Percentiles rank a stretch among this genome's conserved stretches.
Conservation (phyloP, 2,329 filamentous ascomycete species). For the Neofusicoccum umdonicola region DNA sequence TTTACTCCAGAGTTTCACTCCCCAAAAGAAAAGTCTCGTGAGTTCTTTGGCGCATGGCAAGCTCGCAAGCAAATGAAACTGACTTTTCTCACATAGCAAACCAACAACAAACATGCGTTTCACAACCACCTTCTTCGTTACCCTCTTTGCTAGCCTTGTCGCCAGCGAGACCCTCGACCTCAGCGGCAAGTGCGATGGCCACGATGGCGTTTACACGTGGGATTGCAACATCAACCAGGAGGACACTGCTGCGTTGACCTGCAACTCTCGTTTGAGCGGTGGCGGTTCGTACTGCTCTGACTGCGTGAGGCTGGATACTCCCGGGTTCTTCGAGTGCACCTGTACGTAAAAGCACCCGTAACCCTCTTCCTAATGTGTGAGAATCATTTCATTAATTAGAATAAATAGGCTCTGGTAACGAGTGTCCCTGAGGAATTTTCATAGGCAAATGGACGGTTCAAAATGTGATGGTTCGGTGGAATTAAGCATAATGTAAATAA, state of each 20-base stretch:
- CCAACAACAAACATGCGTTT: not conserved
- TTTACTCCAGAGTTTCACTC: too few species aligned
- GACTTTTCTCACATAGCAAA: too few species aligned
- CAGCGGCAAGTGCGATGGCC: not conserved
- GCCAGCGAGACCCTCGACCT: not conserved
- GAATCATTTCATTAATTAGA: too few species aligned
- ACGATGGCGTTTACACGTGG: not conserved
- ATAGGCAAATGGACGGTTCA: too few species aligned
- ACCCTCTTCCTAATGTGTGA: too few species aligned
- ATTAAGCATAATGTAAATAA: too few species aligned
- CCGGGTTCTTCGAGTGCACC: not conserved
- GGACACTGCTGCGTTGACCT: not conserved
- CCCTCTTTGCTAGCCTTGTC: not conserved
- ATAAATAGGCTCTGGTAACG: too few species aligned
- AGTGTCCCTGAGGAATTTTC: too few species aligned
- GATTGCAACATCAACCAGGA: conserved; percentile 3
- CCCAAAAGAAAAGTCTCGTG: too few species aligned
- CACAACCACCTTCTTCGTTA: not conserved
- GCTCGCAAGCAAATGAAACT: too few species aligned
- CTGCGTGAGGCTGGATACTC: not conserved
- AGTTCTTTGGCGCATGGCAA: too few species aligned
- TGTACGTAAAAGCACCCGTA: not conserved
- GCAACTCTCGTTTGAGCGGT: not conserved
- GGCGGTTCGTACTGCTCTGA: conserved; percentile 1
- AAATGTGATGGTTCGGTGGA: too few species aligned